Conservation (phyloP, 2,329 filamentous ascomycete genomes). For the Zymoseptoria crescenta region DNA sequence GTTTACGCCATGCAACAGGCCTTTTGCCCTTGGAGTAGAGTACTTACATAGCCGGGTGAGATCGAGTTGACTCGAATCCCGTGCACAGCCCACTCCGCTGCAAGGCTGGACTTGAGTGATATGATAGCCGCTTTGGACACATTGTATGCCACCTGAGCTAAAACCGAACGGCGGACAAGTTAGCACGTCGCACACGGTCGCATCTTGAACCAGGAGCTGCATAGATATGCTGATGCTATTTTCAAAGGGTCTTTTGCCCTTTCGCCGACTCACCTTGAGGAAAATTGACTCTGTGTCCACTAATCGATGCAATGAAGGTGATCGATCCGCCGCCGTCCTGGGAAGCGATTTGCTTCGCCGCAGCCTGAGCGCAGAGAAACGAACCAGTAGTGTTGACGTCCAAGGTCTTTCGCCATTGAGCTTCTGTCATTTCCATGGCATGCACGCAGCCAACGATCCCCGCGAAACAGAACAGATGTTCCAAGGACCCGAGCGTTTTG, state of each 20-base stretch:
- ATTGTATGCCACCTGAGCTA: slow-evolving; percentile 63
- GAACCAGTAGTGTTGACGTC: slow-evolving; percentile 66
- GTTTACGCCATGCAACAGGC: too few species aligned
- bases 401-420: slow-evolving; percentile 55
- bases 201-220: too few species aligned
- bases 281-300: slow-evolving; percentile 60
- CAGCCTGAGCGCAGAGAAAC: slow-evolving; percentile 63
- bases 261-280: slow-evolving; percentile 42
- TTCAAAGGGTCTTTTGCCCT: too few species aligned
- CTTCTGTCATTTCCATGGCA: slow-evolving; percentile 51
- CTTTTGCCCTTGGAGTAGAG: too few species aligned
- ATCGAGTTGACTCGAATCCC: slow-evolving; percentile 66
- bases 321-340: slow-evolving; percentile 52
- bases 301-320: slow-evolving; percentile 60
- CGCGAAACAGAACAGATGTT: slow-evolving; percentile 57
- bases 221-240: too few species aligned
- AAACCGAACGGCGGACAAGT: too few species aligned
- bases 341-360: slow-evolving; percentile 48
- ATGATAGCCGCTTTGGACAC: slow-evolving; percentile 61
- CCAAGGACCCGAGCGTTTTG: slow-evolving; percentile 43
- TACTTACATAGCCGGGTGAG: slow-evolving; percentile 54
- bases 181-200: too few species aligned
- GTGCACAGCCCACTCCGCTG: slow-evolving; percentile 63
- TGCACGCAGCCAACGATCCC: slow-evolving; percentile 59
- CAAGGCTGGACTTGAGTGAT: slow-evolving; percentile 56